Evolutionary conservation across 306 rosid species (phyloP), one percentile per base, ranked within the genome.

Genomic region (Malus sieversii): DNA sequence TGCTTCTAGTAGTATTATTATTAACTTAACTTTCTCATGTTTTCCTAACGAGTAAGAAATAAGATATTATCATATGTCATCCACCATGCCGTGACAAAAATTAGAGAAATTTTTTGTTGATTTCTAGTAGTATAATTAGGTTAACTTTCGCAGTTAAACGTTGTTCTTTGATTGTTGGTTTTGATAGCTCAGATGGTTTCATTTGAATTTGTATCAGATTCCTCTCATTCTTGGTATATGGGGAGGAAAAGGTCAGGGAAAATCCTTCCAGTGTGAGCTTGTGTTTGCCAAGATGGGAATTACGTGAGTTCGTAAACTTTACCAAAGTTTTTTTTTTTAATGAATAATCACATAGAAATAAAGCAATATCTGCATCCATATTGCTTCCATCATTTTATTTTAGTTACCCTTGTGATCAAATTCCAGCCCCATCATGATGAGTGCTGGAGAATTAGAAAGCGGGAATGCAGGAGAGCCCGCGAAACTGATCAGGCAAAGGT

Each of bases 161-260:
- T 61, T 40, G 20, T 69, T 59, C 42, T 59, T 69, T 77, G 44
- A 46, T 16, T 59, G 20, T 32, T 72, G 22, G 61, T 71, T 65
- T 73, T 71, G 53, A 67, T 61, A 38, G 68, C 53, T 66, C 19
- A 38, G 53, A 22, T 61, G 25, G 10, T 60, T 78, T 77, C 12
- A 18, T 60, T 40, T 48, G 40, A 22, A 58, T 51, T 9, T 42
- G 45, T 69, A 11, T 57, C 58, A 84, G 87, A 59, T 84, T 75
- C 87, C 87, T 52, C 85, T 84, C 62, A 84, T 84, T 70, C 80
- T 84, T 63, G 87, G 87, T 74, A 40, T 84, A 13, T 84, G 87
- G 87, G 87, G 87, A 81, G 87, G 87, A 66, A 84, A 84, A 60
- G 87, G 88, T 62, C 88, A 84, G 67, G 88, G 88, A n/a, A 81